Conservation (phyloP, 805 yeast genomes). For the Candida suzukii region DNA sequence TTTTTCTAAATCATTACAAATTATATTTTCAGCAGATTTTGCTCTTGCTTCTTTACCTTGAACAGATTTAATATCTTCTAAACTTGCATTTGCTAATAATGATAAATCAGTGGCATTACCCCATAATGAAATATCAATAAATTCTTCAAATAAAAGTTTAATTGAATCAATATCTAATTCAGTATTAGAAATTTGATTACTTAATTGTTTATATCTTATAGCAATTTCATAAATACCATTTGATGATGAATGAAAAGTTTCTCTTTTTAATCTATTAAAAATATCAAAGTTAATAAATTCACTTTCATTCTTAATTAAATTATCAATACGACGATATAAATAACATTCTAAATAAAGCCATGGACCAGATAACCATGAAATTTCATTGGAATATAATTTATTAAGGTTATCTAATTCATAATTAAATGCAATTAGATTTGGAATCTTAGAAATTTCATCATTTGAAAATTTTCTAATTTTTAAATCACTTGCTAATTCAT, state of each 20-base stretch:
- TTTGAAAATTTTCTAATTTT: slow-evolving; percentile 37
- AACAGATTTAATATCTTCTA: slow-evolving; percentile 83
- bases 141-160: slow-evolving; percentile 66
- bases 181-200: slow-evolving; percentile 17
- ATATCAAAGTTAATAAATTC: slow-evolving; percentile 61
- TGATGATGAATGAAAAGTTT: slow-evolving; percentile 68
- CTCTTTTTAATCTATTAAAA: slow-evolving; percentile 61
- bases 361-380: slow-evolving; percentile 78
- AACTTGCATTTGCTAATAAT: slow-evolving; percentile 75
- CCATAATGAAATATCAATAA: slow-evolving; percentile 87
- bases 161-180: slow-evolving; percentile 34
- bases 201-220: slow-evolving; percentile 43
- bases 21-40: slow-evolving; percentile 70
- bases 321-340: slow-evolving; percentile 62
- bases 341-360: slow-evolving; percentile 89
- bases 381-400: slow-evolving; percentile 9
- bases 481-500: slow-evolving; percentile 35
- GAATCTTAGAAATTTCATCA: slow-evolving; percentile 26
- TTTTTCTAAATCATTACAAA: slow-evolving; percentile 63
- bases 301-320: slow-evolving; percentile 30
- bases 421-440: slow-evolving; percentile 54
- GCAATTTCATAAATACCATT: slow-evolving; percentile 81
- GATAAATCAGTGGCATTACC: slow-evolving; percentile 97
- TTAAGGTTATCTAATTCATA: slow-evolving; percentile 34
- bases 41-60: slow-evolving; percentile 88